Evolutionary conservation across 2,329 filamentous ascomycete genomes (phyloP).

Genomic region (Zasmidium cellare): DNA sequence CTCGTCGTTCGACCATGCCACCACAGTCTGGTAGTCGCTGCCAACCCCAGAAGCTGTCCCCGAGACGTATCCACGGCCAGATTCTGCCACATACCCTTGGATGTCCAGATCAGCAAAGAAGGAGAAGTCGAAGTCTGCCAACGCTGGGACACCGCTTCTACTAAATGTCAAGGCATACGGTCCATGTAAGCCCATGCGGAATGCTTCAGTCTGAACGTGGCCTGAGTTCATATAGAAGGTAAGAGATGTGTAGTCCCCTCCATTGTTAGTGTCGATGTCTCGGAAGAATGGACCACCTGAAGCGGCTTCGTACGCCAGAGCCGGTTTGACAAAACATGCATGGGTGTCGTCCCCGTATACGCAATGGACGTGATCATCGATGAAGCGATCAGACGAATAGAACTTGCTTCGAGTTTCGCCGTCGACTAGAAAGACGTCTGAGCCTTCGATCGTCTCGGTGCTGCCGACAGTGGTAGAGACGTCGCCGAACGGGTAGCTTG

Average conservation of each 20-base stretch:
- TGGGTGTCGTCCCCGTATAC: constrained; percentile 56
- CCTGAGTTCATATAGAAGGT: constrained; percentile 71
- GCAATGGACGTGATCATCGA: constrained; percentile 66
- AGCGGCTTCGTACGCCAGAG: constrained; percentile 58
- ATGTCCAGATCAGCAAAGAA: constrained; percentile 62
- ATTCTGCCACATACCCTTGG: constrained; percentile 58
- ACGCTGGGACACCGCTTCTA: constrained; percentile 55
- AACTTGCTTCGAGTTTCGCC: constrained; percentile 69
- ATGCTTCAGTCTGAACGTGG: constrained; percentile 63
- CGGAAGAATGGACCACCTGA: constrained; percentile 65
- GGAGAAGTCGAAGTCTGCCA: constrained; percentile 50
- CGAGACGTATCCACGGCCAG: constrained; percentile 58
- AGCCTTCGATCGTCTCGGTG: constrained; percentile 57
- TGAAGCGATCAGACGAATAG: constrained; percentile 68
- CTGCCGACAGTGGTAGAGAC: constrained; percentile 52
- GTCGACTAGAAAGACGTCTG: constrained; percentile 55
- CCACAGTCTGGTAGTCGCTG: constrained; percentile 55
- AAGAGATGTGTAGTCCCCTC: constrained; percentile 56
- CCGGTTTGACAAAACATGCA: constrained; percentile 60
- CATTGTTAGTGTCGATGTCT: constrained; percentile 67
- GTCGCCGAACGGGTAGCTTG: constrained; percentile 15
- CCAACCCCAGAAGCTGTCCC: constrained; percentile 62
- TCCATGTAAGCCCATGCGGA: constrained; percentile 63
- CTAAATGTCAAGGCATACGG: constrained; percentile 65
- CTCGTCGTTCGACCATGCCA: constrained; percentile 64